phyloP scores from a whole-genome alignment of 2,329 filamentous ascomycete genomes.

The Chrysoporthe deuterocubensis region DNA sequence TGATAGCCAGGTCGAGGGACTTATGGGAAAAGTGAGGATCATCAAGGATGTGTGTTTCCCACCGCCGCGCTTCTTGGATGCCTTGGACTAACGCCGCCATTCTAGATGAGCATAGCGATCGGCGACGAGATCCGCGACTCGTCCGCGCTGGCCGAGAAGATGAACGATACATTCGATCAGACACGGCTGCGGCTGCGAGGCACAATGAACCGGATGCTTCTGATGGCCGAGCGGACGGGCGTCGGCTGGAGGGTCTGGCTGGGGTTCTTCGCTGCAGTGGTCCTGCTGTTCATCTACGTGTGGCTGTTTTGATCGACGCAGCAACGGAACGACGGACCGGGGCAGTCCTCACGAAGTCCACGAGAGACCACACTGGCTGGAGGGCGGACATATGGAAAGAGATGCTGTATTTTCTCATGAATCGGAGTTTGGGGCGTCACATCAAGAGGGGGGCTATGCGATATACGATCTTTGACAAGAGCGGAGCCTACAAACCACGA shows the following conservation, averaged over 20 bases:
- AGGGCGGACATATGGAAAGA: background rate
- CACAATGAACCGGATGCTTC: slow-evolving; percentile 95
- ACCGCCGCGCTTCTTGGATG: background rate
- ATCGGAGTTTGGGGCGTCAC: slow-evolving; percentile 25
- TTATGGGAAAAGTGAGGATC: slow-evolving; percentile 85
- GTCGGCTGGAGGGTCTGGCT: slow-evolving; percentile 96
- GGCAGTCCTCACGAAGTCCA: background rate
- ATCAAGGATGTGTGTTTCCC: slow-evolving; percentile 76
- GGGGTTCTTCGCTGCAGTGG: slow-evolving; percentile 82
- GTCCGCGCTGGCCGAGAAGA: slow-evolving; percentile 85
- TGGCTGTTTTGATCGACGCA: slow-evolving; percentile 75
- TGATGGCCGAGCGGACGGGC: slow-evolving; percentile 95
- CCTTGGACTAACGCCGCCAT: background rate
- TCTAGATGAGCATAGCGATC: slow-evolving; percentile 85
- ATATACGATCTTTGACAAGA: slow-evolving; percentile 7
- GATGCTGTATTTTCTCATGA: slow-evolving; percentile 15
- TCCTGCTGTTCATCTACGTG: slow-evolving; percentile 85
- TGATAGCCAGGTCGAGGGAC: slow-evolving; percentile 86
- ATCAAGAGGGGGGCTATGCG: slow-evolving; percentile 11
- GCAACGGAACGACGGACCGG: background rate
- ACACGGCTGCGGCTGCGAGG: slow-evolving; percentile 80
- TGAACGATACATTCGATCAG: slow-evolving; percentile 93
- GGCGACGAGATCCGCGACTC: slow-evolving; percentile 94
- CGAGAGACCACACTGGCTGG: background rate
- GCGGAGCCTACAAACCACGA: slow-evolving; percentile 1